Evolutionary conservation across 306 rosid species (phyloP).

Genomic region (Vigna trinervia): DNA sequence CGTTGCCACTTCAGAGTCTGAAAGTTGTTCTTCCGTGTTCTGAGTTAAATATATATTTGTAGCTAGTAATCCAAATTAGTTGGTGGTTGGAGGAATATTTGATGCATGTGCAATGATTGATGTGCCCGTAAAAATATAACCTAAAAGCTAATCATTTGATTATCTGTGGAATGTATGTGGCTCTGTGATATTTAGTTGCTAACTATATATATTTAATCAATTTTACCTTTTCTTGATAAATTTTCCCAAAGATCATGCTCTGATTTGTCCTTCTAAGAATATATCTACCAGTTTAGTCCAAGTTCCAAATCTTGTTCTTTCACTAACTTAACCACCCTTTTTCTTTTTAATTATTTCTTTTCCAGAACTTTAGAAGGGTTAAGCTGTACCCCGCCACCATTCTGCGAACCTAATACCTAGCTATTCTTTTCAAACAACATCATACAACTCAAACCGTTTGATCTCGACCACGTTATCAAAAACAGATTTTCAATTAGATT

Average conservation of each 20-base stretch:
- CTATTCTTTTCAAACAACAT: neutral
- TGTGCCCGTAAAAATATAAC: conserved; percentile 50
- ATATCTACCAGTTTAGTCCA: conserved; percentile 38
- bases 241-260: conserved; percentile 51
- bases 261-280: conserved; percentile 49
- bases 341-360: neutral
- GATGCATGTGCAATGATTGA: conserved; percentile 91
- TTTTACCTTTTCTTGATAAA: conserved; percentile 27
- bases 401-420: neutral
- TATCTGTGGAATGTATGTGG: conserved; percentile 59
- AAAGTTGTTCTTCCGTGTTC: conserved; percentile 17
- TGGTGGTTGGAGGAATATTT: conserved; percentile 65
- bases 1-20: conserved; percentile 46
- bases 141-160: conserved; percentile 58
- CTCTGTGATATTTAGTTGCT: conserved; percentile 45
- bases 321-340: conserved; percentile 33
- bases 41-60: conserved; percentile 41
- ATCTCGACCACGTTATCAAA: too few species aligned
- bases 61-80: conserved; percentile 43
- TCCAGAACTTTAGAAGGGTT: neutral
- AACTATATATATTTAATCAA: conserved; percentile 30
- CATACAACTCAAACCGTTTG: too few species aligned
- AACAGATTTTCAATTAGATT: too few species aligned
- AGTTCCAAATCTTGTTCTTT: conserved; percentile 29
- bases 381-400: neutral